Evolutionary conservation across 2,329 filamentous ascomycete species (phyloP).

Genomic region (Aspergillus sergii): DNA sequence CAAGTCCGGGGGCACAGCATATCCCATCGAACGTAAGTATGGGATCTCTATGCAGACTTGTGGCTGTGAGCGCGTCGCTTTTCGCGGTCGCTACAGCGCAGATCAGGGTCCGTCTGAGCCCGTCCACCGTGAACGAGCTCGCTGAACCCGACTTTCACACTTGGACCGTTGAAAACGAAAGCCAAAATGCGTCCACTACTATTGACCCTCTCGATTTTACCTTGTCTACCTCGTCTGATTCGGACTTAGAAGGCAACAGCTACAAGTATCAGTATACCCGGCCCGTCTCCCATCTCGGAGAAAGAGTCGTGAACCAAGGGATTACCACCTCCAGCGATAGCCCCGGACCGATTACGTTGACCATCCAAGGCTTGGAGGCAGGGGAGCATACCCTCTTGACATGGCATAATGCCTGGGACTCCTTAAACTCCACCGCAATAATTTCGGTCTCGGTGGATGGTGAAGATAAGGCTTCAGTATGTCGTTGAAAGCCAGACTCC

Average conservation of each 20-base stretch:
- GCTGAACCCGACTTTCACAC: constrained; percentile 10
- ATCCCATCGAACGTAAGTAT: not conserved
- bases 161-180: constrained; percentile 9
- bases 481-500: not conserved
- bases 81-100: not conserved
- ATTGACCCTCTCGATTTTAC: not conserved
- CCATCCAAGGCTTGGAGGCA: constrained; percentile 1
- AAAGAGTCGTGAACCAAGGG: constrained; percentile 14
- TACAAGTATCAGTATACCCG: constrained; percentile 16
- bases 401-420: constrained; percentile 15
- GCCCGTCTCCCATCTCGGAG: constrained; percentile 10
- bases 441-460: constrained; percentile 7
- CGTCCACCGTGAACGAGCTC: constrained; percentile 7
- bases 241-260: constrained; percentile 13
- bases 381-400: constrained; percentile 12
- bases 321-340: constrained; percentile 8
- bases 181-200: not conserved
- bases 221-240: constrained; percentile 3
- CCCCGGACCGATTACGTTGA: constrained; percentile 7
- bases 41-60: not conserved
- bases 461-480: constrained; percentile 7
- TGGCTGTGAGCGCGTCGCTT: not conserved
- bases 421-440: not conserved
- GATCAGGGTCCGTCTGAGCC: constrained; percentile 8
- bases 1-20: not conserved